Base-by-base conservation (phyloP, 148 eudicot species). In the Chenopodium formosanum region DNA sequence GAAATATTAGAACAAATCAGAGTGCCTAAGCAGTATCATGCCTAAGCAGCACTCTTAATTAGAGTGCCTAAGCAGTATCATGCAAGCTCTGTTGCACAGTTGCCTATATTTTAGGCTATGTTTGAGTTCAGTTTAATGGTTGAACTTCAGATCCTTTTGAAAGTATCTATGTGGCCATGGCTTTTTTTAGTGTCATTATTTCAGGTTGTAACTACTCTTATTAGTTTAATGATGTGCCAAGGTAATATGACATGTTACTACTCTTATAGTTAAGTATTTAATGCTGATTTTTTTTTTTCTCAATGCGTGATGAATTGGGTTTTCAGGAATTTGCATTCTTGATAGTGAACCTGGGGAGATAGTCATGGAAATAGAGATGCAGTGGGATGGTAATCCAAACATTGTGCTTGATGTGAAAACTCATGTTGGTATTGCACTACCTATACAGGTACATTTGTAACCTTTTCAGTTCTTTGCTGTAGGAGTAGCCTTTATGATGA, bases 341-440 rank as follows among this genome's bases (percentile, higher is more conserved):
- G 94, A 93, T 74, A 84, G 92, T 79, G 90, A 84, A n/a, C 83
- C 87, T 68, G 86, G 77, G 22, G 97, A 89, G 87, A 75, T 93
- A 78, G 78, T 90, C 73, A 89, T 94, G 97, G 98, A 94, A 82
- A 40, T 94, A 79, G 97, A 94, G 81, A 46, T 93, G 87, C 95
- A 94, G 77, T 94, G 98, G 98, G 98, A 94, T 88, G 98, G 97
- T 52, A 90, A 94, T 73, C 98, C 98, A 9, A 88, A 87, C 50
- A 90, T 94, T 40, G 74, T 86, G 27, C 90, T 94, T 78, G 97
- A 92, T 69, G 83, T 94, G 63, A 88, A 87, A 82, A 91, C 98
- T 25, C 86, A 74, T 84, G 82, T 94, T 75, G 98, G 98, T 68
- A 90, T 94, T 11, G 87, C 91, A 11, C 78, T 92, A 46, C 98